phyloP scores from a whole-genome alignment of 805 yeast genomes.

The Teunomyces tritomae region DNA sequence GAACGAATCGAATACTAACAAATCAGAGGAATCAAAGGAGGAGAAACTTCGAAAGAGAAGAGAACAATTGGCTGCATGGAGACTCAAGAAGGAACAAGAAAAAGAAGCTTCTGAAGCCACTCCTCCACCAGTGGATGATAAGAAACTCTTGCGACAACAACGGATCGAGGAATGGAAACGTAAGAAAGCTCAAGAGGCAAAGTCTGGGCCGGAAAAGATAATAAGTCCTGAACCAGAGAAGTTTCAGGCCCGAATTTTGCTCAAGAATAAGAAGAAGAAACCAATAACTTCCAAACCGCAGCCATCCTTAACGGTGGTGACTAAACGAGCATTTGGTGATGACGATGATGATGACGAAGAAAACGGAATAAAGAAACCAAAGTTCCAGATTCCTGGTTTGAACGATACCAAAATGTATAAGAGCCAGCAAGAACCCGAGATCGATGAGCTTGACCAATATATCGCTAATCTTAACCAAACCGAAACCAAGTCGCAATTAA shows the following conservation, averaged over 20 bases:
- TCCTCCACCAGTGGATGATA: conserved; percentile 9
- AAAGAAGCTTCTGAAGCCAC: conserved; percentile 8
- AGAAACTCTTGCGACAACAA: conserved; percentile 29
- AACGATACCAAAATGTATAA: conserved; percentile 10
- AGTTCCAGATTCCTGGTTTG: conserved; percentile 20
- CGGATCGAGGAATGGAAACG: conserved; percentile 54
- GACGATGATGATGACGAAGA: conserved; percentile 32
- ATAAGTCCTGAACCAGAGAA: not conserved
- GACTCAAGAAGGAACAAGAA: conserved; percentile 46
- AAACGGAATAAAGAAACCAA: conserved; percentile 13
- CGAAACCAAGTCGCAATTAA: not conserved
- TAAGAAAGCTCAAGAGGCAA: conserved; percentile 21
- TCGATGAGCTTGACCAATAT: conserved; percentile 21
- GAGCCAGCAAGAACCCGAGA: conserved; percentile 11
- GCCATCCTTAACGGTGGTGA: no score
- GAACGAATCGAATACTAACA: conserved; percentile 12
- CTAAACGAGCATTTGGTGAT: conserved; percentile 1
- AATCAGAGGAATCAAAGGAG: conserved; percentile 16
- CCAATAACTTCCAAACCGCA: no score
- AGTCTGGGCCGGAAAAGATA: not conserved
- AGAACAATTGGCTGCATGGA: conserved; percentile 60
- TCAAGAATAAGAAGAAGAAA: not conserved
- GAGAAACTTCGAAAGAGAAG: conserved; percentile 43
- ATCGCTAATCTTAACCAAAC: conserved; percentile 6
- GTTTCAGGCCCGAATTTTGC: not conserved